Evolutionary conservation across 2,329 filamentous ascomycete genomes (phyloP).

Genomic region (Penicillium rolfsii): DNA sequence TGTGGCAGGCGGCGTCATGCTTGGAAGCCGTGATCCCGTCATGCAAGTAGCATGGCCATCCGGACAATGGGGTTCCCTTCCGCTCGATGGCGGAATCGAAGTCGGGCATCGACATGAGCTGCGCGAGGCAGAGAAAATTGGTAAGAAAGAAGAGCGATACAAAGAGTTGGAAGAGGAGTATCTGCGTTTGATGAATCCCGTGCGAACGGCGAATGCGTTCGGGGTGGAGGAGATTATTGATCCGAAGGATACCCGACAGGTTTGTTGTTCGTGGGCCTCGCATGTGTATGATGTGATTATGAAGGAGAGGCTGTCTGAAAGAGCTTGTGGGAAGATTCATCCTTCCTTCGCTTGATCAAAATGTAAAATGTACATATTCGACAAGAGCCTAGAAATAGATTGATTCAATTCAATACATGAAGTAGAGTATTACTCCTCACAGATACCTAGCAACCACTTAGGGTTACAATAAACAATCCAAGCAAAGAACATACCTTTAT

Average conservation of each 20-base stretch:
- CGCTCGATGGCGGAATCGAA: slow-evolving; percentile 67
- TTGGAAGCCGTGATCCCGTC: slow-evolving; percentile 63
- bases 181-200: slow-evolving; percentile 64
- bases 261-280: slow-evolving; percentile 59
- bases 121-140: slow-evolving; percentile 57
- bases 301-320: slow-evolving; percentile 51
- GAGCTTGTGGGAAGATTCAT: slow-evolving; percentile 47
- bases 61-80: slow-evolving; percentile 65
- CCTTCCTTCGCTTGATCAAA: slow-evolving; percentile 52
- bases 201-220: slow-evolving; percentile 66
- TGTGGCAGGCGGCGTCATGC: slow-evolving; percentile 67
- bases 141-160: slow-evolving; percentile 56
- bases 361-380: neutral
- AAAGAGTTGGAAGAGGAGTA: slow-evolving; percentile 64
- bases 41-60: slow-evolving; percentile 67
- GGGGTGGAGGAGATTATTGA: slow-evolving; percentile 68
- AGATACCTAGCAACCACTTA: no score
- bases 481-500: no score
- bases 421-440: neutral
- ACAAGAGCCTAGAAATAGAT: neutral
- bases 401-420: neutral
- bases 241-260: slow-evolving; percentile 60
- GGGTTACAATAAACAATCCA: no score
- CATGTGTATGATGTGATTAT: slow-evolving; percentile 61
- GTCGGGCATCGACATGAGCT: slow-evolving; percentile 65